A percentile compares a stretch with the other conserved stretches of the same genome.
Conservation (phyloP, 1,139 yeast genomes). For the Suhomyces bribrorum region DNA sequence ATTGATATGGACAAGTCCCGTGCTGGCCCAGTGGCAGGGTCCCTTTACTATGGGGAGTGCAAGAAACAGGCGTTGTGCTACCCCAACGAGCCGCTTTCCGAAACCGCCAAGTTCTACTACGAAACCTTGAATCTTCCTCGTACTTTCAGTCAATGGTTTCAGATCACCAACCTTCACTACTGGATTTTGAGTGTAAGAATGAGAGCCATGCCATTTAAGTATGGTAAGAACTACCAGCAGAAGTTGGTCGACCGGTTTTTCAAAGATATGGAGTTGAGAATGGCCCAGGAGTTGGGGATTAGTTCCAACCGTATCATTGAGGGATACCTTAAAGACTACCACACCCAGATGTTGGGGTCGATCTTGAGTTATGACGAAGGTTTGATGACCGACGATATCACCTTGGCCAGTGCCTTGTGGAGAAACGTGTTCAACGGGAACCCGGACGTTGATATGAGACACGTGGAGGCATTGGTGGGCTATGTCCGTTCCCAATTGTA, state of each 20-base stretch:
- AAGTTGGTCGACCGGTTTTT: slow-evolving; percentile 87
- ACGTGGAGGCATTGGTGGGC: slow-evolving; percentile 82
- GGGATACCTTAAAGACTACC: slow-evolving; percentile 84
- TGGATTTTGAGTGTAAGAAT: slow-evolving; percentile 94
- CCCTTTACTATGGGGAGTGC: slow-evolving; percentile 82
- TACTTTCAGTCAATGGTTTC: slow-evolving; percentile 94
- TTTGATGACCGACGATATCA: slow-evolving; percentile 75
- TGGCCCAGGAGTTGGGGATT: slow-evolving; percentile 83
- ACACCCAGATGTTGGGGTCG: slow-evolving; percentile 85
- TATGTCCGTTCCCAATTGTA: slow-evolving; percentile 88
- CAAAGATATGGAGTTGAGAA: slow-evolving; percentile 82
- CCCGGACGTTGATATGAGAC: slow-evolving; percentile 76
- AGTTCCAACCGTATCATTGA: slow-evolving; percentile 83
- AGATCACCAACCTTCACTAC: slow-evolving; percentile 82
- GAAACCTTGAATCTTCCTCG: slow-evolving; percentile 78
- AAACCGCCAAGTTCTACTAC: slow-evolving; percentile 70
- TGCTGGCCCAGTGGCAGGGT: slow-evolving; percentile 94
- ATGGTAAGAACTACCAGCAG: slow-evolving; percentile 89
- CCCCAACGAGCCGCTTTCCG: slow-evolving; percentile 66
- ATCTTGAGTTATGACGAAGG: slow-evolving; percentile 94
- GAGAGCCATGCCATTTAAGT: slow-evolving; percentile 92
- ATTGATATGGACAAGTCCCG: slow-evolving; percentile 91
- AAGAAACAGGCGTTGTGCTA: slow-evolving; percentile 79
- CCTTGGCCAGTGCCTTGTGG: slow-evolving; percentile 87
- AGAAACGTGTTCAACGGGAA: slow-evolving; percentile 88